Conservation (phyloP, 306 rosid species). For the Hippophae rhamnoides region DNA sequence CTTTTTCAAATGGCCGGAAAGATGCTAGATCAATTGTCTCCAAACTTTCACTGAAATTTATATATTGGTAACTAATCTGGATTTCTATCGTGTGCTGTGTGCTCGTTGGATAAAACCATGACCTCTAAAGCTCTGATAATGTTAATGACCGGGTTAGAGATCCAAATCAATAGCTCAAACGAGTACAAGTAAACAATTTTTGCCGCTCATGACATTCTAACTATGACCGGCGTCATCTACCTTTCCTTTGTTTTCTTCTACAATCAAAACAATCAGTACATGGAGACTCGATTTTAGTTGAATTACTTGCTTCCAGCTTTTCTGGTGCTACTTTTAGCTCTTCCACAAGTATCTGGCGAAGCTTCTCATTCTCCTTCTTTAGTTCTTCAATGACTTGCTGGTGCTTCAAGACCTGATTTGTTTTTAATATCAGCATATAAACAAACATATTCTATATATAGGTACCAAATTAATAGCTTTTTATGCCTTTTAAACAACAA, state of each 20-base stretch:
- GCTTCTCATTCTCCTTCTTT: constrained; percentile 74
- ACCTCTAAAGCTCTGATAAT: background rate
- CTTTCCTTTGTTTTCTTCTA: constrained; percentile 66
- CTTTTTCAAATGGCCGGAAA: too few relatives aligned
- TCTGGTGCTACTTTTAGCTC: constrained; percentile 69
- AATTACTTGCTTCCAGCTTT: constrained; percentile 51
- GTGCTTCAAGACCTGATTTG: constrained; percentile 70
- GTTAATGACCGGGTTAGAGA: constrained; percentile 2
- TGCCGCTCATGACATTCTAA: constrained; percentile 10
- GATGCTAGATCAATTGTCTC: too few relatives aligned
- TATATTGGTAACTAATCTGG: background rate
- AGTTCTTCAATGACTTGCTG: constrained; percentile 83
- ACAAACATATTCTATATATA: constrained; percentile 1
- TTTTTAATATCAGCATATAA: constrained; percentile 4
- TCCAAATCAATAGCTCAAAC: constrained; percentile 4
- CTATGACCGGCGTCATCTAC: constrained; percentile 20
- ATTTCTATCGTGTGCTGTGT: background rate
- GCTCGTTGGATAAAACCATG: background rate
- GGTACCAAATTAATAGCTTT: background rate
- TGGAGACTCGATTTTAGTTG: constrained; percentile 34
- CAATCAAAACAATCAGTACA: constrained; percentile 75
- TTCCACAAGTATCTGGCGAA: constrained; percentile 63
- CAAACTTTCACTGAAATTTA: background rate
- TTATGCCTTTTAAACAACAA: too few relatives aligned
- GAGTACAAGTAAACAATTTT: constrained; percentile 6